Evolutionary conservation across 1,139 yeast species (phyloP), one percentile per base, ranked within the genome.

Genomic region (Barnettozyma hawaiiensis): DNA sequence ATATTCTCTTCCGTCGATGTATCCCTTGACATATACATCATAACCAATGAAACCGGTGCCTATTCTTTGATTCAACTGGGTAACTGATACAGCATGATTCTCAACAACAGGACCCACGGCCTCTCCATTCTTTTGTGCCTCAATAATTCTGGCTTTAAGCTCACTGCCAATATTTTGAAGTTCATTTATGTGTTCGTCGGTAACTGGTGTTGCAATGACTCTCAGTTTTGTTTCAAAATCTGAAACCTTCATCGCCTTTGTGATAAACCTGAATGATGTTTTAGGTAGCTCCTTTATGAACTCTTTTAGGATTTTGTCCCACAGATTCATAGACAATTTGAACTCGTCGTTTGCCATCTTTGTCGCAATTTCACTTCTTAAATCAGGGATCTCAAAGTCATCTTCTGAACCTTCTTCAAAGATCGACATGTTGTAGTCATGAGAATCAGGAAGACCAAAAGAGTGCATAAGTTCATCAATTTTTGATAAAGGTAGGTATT

Each of bases 311-410:
- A 86, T 48, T 18, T 67, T 63, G 35, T 74, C 68, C 70, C 89
- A 71, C 2, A 87, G 63, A 12, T 69, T 61, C 47, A 86, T 58
- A 11, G 94, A 81, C 39, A 76, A 61, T 50, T 73, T 75, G 62
- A 89, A 85, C 59, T 89, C 96, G 8, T 67, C 62, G 31, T 84
- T 81, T 0, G 95, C 97, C 41, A 85, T 71, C 40, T 63, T 60
- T 0, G 76, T 53, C 0, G 87, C 71, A 12, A 68, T 50, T 34
- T 51, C 42, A 15, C 50, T 48, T 14, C 48, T 55, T 20, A 39
- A 7, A 34, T 49, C 52, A 11, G 42, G 27, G 5, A 36, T 27
- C n/a, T 41, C 18, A 14, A 40, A 19, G 19, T 38, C 16, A 19
- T 35, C 27, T 14, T 28, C 38, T 27, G 27, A 8, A 14, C 4